Evolutionary conservation across 805 yeast genomes (phyloP), one percentile per base, ranked within the genome.

Genomic region (Priceomyces carsonii): DNA sequence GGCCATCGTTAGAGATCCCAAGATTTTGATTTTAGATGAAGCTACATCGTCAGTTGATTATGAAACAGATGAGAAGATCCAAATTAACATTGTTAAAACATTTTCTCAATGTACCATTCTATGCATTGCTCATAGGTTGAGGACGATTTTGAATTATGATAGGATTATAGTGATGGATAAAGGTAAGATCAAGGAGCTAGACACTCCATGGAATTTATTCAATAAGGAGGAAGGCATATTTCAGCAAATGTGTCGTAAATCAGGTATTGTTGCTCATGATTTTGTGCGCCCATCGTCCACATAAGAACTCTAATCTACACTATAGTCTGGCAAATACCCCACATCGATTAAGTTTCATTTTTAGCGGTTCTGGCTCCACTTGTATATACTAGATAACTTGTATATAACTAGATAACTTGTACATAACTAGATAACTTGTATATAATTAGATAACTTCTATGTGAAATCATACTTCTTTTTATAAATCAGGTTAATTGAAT

Each of bases 11-110:
- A 53, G 66, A 18, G 55, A 59, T 27, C 44, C 62, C 29, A 62
- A 59, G 49, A 61, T 63, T 36, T 53, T 63, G 42, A 59, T 63
- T 36, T 48, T 63, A 36, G 70, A 63, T 33, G 70, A 63, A 43
- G 70, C 70, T 16, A 63, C 69, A 3, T 58, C 66, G 2, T 58
- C 65, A 3, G 69, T 63, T 30, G 70, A 63, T 39, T 63, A 57
- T 40, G 65, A 60, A 35, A 63, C 70, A 8, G 70, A 63, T 40
- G 48, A 51, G 18, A 62, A 59, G 42, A 61, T 63, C 24, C 69
- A 63, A 36, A 40, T 45, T 5, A 60, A 65, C 14, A 61, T 63
- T 26, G 50, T 51, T 3, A 44, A 39, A 10, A 69, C 62, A 39
- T 63, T 63, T 38, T 40, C 43, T 16, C 48, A 57, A 17, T 57